These are phyloP conservation scores for Discostella stelligera DNA, from an alignment of 352 stramenopile genomes.

Conservation along the genomic window DNA sequence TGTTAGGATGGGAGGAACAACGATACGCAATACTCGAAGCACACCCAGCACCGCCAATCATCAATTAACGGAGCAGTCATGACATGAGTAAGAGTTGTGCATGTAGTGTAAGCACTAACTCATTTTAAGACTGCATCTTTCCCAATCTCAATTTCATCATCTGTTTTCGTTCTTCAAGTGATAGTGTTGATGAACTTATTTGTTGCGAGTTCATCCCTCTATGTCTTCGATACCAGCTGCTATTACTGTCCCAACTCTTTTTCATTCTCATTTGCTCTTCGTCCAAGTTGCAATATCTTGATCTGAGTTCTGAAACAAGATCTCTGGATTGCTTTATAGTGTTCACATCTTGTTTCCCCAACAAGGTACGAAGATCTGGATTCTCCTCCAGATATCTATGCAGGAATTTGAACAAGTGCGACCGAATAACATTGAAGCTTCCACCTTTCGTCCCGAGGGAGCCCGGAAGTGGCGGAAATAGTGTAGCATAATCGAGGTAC, in stretches of 20 bases:
- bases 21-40: conserved; percentile 45
- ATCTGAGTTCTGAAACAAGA: conserved; percentile 57
- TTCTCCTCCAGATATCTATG: conserved; percentile 76
- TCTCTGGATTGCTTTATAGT: conserved; percentile 54
- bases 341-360: conserved; percentile 44
- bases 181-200: conserved; percentile 10
- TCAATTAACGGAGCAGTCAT: conserved; percentile 24
- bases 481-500: conserved; percentile 67
- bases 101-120: background rate
- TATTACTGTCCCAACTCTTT: conserved; percentile 41
- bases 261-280: conserved; percentile 52
- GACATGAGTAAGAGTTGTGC: conserved; percentile 15
- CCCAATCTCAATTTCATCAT: conserved; percentile 38
- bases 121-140: conserved; percentile 18
- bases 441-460: conserved; percentile 59
- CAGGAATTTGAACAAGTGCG: conserved; percentile 79
- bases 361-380: conserved; percentile 53
- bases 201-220: conserved; percentile 6
- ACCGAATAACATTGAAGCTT: conserved; percentile 60
- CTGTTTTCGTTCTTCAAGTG: conserved; percentile 44
- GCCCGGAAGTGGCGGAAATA: conserved; percentile 71
- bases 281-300: conserved; percentile 50
- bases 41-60: conserved; percentile 17
- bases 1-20: conserved; percentile 31
- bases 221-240: conserved; percentile 78